Conservation (phyloP, 2,329 filamentous ascomycete species). For the Coniella vitis region DNA sequence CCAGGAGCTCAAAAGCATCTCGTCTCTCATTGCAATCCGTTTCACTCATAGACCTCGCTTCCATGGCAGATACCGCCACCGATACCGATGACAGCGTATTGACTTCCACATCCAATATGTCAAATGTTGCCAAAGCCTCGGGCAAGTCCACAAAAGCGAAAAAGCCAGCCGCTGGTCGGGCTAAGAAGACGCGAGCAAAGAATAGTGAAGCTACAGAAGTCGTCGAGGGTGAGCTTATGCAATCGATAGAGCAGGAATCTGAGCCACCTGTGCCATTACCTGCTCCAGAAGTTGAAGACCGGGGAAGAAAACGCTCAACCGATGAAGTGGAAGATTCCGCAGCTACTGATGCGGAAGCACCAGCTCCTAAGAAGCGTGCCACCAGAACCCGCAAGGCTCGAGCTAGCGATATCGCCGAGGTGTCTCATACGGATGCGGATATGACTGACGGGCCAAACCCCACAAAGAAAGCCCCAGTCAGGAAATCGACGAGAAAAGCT, state of each 20-base stretch:
- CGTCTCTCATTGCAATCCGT: conserved; percentile 55
- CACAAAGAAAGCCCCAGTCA: conserved; percentile 25
- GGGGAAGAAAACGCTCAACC: conserved; percentile 57
- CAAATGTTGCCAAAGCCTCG: conserved; percentile 34
- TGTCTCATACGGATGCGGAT: conserved; percentile 33
- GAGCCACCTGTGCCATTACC: conserved; percentile 33
- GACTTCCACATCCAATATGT: conserved; percentile 54
- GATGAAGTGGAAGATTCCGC: conserved; percentile 48
- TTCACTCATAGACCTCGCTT: conserved; percentile 41
- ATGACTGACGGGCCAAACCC: conserved; percentile 31
- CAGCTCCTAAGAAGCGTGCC: conserved; percentile 53
- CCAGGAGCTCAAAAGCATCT: conserved; percentile 60
- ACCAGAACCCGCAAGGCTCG: conserved; percentile 42
- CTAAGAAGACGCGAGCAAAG: conserved; percentile 40
- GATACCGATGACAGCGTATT: conserved; percentile 53
- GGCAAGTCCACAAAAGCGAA: conserved; percentile 45
- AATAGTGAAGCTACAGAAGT: conserved; percentile 49
- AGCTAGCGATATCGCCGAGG: conserved; percentile 37
- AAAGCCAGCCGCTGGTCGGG: conserved; percentile 46
- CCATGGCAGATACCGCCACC: conserved; percentile 39
- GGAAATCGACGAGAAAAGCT: conserved; percentile 37
- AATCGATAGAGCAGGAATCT: conserved; percentile 23
- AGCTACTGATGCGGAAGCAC: conserved; percentile 36
- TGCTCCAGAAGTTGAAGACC: conserved; percentile 22
- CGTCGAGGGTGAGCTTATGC: conserved; percentile 27